Conservation (phyloP, 306 rosid species). For the Crataegus laevigata region DNA sequence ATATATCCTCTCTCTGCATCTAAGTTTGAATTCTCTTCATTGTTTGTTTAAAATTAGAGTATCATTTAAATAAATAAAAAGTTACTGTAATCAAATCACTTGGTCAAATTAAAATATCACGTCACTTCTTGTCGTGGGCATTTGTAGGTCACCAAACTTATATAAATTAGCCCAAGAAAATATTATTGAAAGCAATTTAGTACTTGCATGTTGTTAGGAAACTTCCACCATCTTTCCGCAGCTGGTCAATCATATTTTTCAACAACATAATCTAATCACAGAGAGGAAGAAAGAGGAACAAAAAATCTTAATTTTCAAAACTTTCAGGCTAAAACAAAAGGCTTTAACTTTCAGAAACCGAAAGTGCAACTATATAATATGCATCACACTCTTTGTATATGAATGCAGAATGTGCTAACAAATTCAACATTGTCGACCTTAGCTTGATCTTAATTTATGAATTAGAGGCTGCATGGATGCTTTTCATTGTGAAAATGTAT, state of each 20-base stretch:
- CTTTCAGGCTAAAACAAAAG: not conserved
- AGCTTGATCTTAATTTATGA: not conserved
- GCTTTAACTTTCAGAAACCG: not conserved
- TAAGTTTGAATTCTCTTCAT: too few species aligned
- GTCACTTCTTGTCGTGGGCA: not conserved
- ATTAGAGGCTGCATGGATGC: not conserved
- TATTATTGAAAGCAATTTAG: not conserved
- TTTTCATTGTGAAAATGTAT: not conserved
- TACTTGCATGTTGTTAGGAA: constrained; percentile 3
- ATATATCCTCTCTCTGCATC: too few species aligned
- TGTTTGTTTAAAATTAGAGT: not conserved
- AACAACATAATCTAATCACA: constrained; percentile 3
- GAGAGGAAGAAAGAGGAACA: not conserved
- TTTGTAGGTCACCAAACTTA: not conserved
- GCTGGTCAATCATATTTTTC: not conserved
- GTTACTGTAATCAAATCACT: not conserved
- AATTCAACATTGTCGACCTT: constrained; percentile 21
- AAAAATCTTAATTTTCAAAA: not conserved
- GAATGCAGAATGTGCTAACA: not conserved
- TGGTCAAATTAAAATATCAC: not conserved
- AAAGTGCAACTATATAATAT: not conserved
- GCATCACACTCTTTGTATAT: not conserved
- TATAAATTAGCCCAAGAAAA: not conserved
- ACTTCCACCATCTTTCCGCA: constrained; percentile 3
- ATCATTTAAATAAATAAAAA: not conserved